Conservation (phyloP, 208 protist species). For the Leishmania gerbilli region DNA sequence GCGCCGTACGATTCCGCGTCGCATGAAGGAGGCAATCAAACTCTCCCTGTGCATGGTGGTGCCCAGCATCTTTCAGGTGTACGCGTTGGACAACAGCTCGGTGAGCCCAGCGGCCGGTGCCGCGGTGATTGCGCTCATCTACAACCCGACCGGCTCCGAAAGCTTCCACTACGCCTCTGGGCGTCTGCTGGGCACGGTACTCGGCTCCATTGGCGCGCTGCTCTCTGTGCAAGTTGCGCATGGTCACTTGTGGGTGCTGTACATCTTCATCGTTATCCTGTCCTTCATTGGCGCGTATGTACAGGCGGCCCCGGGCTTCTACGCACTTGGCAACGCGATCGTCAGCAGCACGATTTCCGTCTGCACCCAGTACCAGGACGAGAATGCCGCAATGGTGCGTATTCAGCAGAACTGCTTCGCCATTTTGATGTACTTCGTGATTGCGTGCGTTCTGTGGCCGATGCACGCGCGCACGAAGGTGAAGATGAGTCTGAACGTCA, state of each 20-base stretch:
- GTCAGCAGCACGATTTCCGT: constrained; percentile 88
- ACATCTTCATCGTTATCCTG: constrained; percentile 71
- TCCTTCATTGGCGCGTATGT: constrained; percentile 88
- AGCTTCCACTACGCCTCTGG: constrained; percentile 90
- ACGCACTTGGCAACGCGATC: constrained; percentile 87
- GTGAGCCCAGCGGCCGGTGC: constrained; percentile 85
- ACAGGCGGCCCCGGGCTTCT: constrained; percentile 81
- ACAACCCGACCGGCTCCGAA: constrained; percentile 86
- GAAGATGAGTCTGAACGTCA: constrained; percentile 83
- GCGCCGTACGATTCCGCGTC: constrained; percentile 69
- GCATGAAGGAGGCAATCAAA: constrained; percentile 91
- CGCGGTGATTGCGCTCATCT: constrained; percentile 87
- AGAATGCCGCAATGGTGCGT: constrained; percentile 83
- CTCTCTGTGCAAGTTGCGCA: constrained; percentile 75
- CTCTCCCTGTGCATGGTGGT: constrained; percentile 88
- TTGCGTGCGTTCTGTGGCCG: constrained; percentile 80
- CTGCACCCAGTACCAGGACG: constrained; percentile 82
- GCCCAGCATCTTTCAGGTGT: constrained; percentile 87
- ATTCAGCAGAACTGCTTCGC: constrained; percentile 93
- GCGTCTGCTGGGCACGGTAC: constrained; percentile 85
- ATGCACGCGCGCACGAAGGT: constrained; percentile 81
- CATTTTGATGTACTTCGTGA: constrained; percentile 91
- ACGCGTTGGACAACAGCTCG: constrained; percentile 68
- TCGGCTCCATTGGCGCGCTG: constrained; percentile 73
- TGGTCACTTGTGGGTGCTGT: constrained; percentile 61